Conservation (phyloP, 805 yeast genomes). For the Myxozyma lipomycoides region DNA sequence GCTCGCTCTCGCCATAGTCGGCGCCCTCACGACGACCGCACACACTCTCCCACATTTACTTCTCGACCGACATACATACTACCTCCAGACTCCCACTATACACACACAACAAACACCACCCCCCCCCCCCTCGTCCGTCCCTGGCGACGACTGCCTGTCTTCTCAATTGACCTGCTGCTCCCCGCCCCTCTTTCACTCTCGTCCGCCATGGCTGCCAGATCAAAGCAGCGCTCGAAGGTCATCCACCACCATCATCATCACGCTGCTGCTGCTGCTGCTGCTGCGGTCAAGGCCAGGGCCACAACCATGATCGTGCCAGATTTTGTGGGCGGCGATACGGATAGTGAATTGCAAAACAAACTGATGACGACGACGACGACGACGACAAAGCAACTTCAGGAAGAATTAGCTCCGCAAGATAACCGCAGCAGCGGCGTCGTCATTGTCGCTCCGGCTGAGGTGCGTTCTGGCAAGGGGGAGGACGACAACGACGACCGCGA, state of each 20-base stretch:
- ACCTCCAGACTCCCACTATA: no score
- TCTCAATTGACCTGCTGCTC: no score
- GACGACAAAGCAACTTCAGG: background rate
- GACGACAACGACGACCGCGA: no score
- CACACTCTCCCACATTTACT: no score
- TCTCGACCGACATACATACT: no score
- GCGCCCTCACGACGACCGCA: no score
- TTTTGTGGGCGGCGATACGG: background rate
- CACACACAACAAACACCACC: no score
- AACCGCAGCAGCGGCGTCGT: no score
- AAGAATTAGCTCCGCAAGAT: background rate
- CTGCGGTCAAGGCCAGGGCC: background rate
- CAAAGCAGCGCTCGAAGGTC: conserved; percentile 10
- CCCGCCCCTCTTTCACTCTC: background rate
- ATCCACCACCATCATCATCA: background rate
- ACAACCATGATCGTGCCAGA: background rate
- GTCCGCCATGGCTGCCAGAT: conserved; percentile 5
- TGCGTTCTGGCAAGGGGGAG: no score
- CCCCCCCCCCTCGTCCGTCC: background rate
- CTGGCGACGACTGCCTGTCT: background rate
- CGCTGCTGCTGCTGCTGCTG: conserved; percentile 4
- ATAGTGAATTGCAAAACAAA: background rate
- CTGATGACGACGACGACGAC: background rate
- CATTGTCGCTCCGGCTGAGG: no score
- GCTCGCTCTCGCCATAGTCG: background rate